Conservation (phyloP, 1,284 basidiomycete species). For the Boletus sp. region DNA sequence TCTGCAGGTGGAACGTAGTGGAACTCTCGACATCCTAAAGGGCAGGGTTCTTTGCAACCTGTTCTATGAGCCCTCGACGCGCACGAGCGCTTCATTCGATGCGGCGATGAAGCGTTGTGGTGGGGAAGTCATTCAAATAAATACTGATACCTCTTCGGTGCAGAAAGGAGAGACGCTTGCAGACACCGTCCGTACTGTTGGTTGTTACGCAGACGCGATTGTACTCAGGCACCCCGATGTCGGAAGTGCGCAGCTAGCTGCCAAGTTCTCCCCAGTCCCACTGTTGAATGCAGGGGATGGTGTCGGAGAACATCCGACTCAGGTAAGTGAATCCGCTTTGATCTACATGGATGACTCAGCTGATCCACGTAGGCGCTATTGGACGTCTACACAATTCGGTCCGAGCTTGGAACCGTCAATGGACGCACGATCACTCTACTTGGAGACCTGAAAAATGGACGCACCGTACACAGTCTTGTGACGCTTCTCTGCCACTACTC, state of each 20-base stretch:
- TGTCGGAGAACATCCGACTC: conserved; percentile 96
- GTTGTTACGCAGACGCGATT: conserved; percentile 94
- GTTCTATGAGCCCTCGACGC: conserved; percentile 97
- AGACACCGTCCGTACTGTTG: conserved; percentile 93
- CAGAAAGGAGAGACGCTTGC: conserved; percentile 92
- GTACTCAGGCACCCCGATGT: conserved; percentile 93
- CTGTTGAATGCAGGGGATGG: conserved; percentile 98
- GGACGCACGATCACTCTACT: conserved; percentile 93
- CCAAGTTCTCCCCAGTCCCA: conserved; percentile 93
- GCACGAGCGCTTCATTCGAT: conserved; percentile 96
- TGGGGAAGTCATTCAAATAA: conserved; percentile 88
- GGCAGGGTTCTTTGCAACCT: conserved; percentile 92
- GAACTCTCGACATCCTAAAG: conserved; percentile 84
- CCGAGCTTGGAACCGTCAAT: conserved; percentile 96
- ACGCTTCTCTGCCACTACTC: conserved; percentile 90
- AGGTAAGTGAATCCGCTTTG: conserved; percentile 46
- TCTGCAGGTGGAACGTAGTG: conserved; percentile 89
- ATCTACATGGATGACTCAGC: neutral
- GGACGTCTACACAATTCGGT: conserved; percentile 97
- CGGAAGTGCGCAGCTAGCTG: conserved; percentile 86
- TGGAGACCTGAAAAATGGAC: conserved; percentile 97
- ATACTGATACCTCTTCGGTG: conserved; percentile 82
- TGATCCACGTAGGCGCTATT: conserved; percentile 64
- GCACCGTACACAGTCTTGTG: conserved; percentile 96
- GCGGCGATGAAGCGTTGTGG: conserved; percentile 98